A percentile compares a stretch with the other conserved stretches of the same genome.
These are phyloP conservation scores for Clarireedia homoeocarpa DNA, from an alignment of 2,329 filamentous ascomycete genomes.

Conservation along the genomic window DNA sequence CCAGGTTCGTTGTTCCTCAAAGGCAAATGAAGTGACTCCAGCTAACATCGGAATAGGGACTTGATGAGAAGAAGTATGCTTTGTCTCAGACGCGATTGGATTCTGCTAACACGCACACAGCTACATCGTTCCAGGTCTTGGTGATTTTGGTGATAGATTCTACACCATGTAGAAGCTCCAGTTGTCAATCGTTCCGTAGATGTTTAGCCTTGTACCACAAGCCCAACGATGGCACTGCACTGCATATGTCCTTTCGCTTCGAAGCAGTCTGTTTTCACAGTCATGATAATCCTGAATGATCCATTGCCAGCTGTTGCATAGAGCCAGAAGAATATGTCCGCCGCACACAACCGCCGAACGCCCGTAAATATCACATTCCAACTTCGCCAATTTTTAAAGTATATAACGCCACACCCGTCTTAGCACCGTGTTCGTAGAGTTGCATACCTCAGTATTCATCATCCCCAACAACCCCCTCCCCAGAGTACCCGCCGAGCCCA, in stretches of 20 bases:
- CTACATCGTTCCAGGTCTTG: conserved; percentile 89
- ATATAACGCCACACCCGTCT: no score
- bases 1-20: conserved; percentile 40
- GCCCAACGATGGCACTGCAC: neutral
- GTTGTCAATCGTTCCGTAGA: neutral
- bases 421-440: no score
- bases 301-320: neutral
- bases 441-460: conserved; percentile 41
- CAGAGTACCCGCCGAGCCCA: conserved; percentile 43
- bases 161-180: conserved; percentile 65
- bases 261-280: neutral
- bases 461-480: conserved; percentile 45
- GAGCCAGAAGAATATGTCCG: neutral
- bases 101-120: conserved; percentile 38
- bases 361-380: neutral
- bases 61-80: conserved; percentile 92
- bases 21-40: neutral
- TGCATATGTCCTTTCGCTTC: neutral
- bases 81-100: conserved; percentile 3
- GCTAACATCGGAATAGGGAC: conserved; percentile 44
- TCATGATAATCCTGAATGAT: neutral
- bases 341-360: neutral
- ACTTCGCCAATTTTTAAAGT: no score
- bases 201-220: conserved; percentile 1
- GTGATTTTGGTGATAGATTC: conserved; percentile 92